phyloP scores from a whole-genome alignment of 352 stramenopile genomes.

The Globisporangium spinosum region DNA sequence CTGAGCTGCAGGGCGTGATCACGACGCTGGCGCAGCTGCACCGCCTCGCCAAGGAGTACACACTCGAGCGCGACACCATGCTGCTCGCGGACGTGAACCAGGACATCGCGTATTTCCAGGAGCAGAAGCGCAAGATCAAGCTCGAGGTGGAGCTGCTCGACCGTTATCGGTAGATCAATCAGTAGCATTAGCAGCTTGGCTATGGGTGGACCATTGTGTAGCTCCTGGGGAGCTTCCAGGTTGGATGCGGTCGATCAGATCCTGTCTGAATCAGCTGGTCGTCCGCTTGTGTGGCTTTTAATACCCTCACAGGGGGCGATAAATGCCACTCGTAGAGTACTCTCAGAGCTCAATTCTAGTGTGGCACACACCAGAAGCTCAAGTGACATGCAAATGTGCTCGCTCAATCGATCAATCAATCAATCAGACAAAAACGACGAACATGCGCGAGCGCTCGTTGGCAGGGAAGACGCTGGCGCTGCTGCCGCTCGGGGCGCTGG shows the following conservation, averaged over 20 bases:
- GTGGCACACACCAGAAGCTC: not conserved
- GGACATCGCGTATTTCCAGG: slow-evolving; percentile 46
- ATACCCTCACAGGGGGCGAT: not conserved
- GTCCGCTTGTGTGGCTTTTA: not conserved
- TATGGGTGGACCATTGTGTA: not conserved
- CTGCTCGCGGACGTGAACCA: slow-evolving; percentile 34
- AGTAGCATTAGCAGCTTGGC: not conserved
- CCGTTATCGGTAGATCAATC: not conserved
- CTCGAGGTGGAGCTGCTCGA: slow-evolving; percentile 26
- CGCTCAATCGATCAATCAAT: not conserved
- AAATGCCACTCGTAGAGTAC: not conserved
- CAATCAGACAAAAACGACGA: not conserved
- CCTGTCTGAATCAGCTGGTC: not conserved
- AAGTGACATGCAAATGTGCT: slow-evolving; percentile 2
- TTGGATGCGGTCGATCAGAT: not conserved
- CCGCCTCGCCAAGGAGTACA: slow-evolving; percentile 34
- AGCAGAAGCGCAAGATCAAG: slow-evolving; percentile 37
- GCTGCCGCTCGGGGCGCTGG: slow-evolving; percentile 58
- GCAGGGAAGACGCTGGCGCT: slow-evolving; percentile 41
- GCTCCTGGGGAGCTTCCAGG: not conserved
- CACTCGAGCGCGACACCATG: slow-evolving; percentile 12
- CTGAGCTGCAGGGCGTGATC: slow-evolving; percentile 35
- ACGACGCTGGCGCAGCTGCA: slow-evolving; percentile 36
- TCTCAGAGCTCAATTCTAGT: not conserved
- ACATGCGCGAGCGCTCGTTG: slow-evolving; percentile 23